Evolutionary conservation across 257 asterid species (phyloP).

Genomic region (Pogostemon cablin): DNA sequence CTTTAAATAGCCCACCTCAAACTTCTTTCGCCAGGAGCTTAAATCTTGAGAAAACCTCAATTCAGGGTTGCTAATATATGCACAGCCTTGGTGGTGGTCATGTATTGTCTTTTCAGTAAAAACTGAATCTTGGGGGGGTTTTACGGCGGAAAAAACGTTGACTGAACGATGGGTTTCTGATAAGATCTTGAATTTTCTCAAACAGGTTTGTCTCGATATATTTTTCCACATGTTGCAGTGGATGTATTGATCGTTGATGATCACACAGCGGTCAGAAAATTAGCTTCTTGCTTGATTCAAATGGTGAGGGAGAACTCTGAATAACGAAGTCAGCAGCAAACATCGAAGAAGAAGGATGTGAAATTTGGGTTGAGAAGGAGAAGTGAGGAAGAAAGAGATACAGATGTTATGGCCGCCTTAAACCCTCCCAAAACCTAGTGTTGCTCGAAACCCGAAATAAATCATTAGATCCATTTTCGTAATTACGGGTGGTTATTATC

Average conservation of each 20-base stretch:
- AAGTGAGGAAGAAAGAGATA: not conserved
- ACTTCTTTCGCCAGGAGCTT: conserved; percentile 27
- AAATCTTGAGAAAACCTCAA: conserved; percentile 38
- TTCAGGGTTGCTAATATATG: conserved; percentile 26
- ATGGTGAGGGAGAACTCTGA: not conserved
- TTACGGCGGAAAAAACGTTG: conserved; percentile 33
- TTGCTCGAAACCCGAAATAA: too few relatives aligned
- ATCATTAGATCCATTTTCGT: not conserved
- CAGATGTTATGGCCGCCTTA: conserved; percentile 53
- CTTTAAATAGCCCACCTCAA: conserved; percentile 26
- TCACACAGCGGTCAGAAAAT: not conserved
- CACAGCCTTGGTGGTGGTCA: conserved; percentile 22
- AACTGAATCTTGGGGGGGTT: conserved; percentile 30
- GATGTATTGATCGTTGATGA: conserved; percentile 24
- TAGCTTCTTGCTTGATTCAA: conserved; percentile 3
- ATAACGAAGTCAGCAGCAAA: conserved; percentile 18
- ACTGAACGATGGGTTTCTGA: conserved; percentile 40
- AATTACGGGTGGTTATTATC: not conserved
- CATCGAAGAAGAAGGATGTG: conserved; percentile 9
- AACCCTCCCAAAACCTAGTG: conserved; percentile 69
- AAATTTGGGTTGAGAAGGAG: not conserved
- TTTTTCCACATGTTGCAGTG: conserved; percentile 81
- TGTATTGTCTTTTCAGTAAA: conserved; percentile 25
- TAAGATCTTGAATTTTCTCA: conserved; percentile 46
- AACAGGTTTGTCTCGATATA: conserved; percentile 53